Evolutionary conservation across 1,139 yeast genomes (phyloP), one percentile per base, ranked within the genome.

Genomic region (Suhomyces taliae): DNA sequence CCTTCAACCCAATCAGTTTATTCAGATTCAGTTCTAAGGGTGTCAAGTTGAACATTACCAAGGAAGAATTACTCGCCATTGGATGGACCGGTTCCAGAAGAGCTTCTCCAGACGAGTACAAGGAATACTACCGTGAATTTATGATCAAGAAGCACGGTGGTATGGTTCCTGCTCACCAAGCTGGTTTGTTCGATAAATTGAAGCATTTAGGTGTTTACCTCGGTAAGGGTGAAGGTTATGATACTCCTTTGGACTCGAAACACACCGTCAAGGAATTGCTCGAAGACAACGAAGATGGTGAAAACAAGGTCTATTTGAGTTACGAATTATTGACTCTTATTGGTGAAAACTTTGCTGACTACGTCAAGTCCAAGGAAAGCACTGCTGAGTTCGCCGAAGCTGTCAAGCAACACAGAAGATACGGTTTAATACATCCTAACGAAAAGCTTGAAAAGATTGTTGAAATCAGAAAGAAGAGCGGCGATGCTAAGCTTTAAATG

Each of bases 71-170:
- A 57, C 61, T 83, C 40, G 68, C 69, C 9, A 72, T 90, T 57
- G 98, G 98, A 40, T 93, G 98, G 98, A 90, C 97, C 24, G 96
- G 97, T 44, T 79, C 95, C 26, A 86, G 84, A 66, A 83, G 84
- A 59, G 87, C 86, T 14, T 77, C 85, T 24, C 72, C 82, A 29
- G 85, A 82, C 38, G 91, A 84, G 54, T 93, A 86, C 76, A 81
- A 80, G 58, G 88, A 85, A 50, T 78, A 72, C 58, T 87, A 83
- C 75, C 82, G 93, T 61, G 82, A 83, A 45, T 69, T 68, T 59
- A 78, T 79, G 62, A 81, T 88, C 61, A 79, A 83, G 57, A 77
- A 81, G 57, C 79, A 73, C 54, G 97, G 97, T 47, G 93, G 96
- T 15, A 74, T 89, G 61, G 80, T 90, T 46, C 79, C 79, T 56